phyloP scores from a whole-genome alignment of 2,329 filamentous ascomycete species.

The Nemania sp. region DNA sequence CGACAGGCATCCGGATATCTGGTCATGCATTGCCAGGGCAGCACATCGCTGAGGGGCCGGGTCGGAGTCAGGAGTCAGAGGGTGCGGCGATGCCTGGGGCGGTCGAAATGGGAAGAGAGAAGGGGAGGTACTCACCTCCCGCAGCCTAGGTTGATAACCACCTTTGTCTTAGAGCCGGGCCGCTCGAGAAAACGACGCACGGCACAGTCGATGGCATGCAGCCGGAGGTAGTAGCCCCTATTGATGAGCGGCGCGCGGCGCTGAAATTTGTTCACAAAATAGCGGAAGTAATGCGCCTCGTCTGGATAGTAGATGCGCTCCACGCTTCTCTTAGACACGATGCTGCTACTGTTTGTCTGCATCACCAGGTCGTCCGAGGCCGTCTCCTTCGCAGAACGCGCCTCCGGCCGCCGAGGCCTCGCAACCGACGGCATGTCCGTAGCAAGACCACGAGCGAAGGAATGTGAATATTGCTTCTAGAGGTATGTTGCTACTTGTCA shows the following conservation, averaged over 20 bases:
- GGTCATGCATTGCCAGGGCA: constrained; percentile 81
- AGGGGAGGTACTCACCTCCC: constrained; percentile 70
- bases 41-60: constrained; percentile 66
- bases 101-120: neutral
- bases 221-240: constrained; percentile 82
- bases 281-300: constrained; percentile 81
- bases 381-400: constrained; percentile 33
- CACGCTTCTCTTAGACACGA: constrained; percentile 91
- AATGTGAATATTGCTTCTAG: no score
- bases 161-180: constrained; percentile 61
- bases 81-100: neutral
- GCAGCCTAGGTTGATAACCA: constrained; percentile 84
- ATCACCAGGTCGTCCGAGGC: constrained; percentile 56
- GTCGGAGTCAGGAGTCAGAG: constrained; percentile 8
- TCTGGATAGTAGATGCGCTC: constrained; percentile 79
- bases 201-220: constrained; percentile 77
- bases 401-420: constrained; percentile 15
- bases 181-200: constrained; percentile 72
- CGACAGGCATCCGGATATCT: constrained; percentile 63
- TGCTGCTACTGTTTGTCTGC: constrained; percentile 88
- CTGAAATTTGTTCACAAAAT: constrained; percentile 84
- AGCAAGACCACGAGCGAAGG: no score
- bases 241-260: constrained; percentile 87
- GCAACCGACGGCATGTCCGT: constrained; percentile 24
- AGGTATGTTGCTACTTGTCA: no score